These are phyloP conservation scores for Delphinella strobiligena DNA, from an alignment of 2,329 filamentous ascomycete genomes.

Conservation along the genomic window DNA sequence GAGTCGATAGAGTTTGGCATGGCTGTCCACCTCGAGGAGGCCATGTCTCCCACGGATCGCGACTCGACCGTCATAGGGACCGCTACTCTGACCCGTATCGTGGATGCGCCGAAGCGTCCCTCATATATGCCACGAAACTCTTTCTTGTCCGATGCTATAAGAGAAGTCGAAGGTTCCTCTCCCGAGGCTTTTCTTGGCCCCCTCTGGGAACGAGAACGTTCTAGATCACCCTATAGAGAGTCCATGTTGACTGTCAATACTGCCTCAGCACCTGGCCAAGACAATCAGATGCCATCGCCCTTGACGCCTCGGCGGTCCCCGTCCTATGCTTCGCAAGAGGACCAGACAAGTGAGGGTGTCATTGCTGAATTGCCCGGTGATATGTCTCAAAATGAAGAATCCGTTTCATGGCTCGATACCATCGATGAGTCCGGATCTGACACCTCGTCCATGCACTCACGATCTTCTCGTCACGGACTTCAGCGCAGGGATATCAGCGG, in stretches of 20 bases:
- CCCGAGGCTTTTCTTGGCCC: conserved; percentile 10
- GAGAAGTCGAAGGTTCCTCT: conserved; percentile 23
- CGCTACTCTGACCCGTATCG: conserved; percentile 40
- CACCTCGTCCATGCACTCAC: conserved; percentile 40
- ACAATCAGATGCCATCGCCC: conserved; percentile 53
- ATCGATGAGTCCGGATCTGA: conserved; percentile 77
- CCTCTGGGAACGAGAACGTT: conserved; percentile 12
- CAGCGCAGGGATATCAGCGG: conserved; percentile 58
- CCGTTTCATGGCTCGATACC: conserved; percentile 34
- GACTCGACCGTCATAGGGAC: conserved; percentile 38
- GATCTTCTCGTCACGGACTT: conserved; percentile 53
- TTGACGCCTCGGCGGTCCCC: conserved; percentile 52
- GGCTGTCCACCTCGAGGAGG: not conserved
- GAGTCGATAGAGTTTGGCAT: conserved; percentile 19
- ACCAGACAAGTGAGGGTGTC: not conserved
- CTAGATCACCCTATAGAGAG: conserved; percentile 9
- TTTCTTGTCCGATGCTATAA: conserved; percentile 28
- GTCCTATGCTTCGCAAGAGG: conserved; percentile 28
- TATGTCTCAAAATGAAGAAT: conserved; percentile 3
- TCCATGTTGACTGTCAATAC: conserved; percentile 3
- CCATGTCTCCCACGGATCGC: not conserved
- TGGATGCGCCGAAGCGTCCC: conserved; percentile 20
- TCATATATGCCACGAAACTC: conserved; percentile 22
- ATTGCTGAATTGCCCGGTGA: conserved; percentile 3
- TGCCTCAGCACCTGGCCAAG: conserved; percentile 5